Conservation (phyloP, 495 filamentous ascomycete species). For the Neurospora sp. region DNA sequence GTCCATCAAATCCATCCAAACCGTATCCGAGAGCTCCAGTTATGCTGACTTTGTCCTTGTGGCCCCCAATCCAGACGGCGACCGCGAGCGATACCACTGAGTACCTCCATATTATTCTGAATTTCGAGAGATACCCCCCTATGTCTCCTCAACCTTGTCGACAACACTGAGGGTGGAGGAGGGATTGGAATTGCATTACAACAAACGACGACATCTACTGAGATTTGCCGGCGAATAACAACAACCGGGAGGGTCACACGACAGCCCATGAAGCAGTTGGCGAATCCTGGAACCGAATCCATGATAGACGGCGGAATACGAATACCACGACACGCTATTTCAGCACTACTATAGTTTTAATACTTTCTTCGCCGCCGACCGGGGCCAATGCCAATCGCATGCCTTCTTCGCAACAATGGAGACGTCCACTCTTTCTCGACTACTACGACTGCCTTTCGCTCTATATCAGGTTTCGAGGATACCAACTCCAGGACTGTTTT, state of each 20-base stretch:
- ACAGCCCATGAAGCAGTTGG: not conserved
- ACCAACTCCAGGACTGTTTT: not conserved
- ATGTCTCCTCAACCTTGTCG: not conserved
- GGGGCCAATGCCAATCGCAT: not conserved
- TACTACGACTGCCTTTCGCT: not conserved
- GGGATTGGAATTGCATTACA: not conserved
- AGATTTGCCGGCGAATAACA: not conserved
- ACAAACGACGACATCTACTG: not conserved
- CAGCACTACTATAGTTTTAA: not conserved
- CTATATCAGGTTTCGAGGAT: not conserved
- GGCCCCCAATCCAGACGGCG: conserved; percentile 23
- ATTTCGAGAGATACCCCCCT: not conserved
- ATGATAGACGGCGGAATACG: not conserved
- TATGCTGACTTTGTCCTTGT: conserved; percentile 28
- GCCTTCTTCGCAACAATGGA: not conserved
- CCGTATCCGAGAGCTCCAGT: conserved; percentile 13
- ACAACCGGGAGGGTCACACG: not conserved
- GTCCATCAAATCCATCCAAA: conserved; percentile 16
- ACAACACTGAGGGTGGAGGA: not conserved
- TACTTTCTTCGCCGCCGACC: not conserved
- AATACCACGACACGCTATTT: not conserved
- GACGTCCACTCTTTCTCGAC: not conserved
- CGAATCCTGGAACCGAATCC: not conserved
- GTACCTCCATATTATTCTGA: not conserved
- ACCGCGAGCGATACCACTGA: conserved; percentile 25